These are phyloP conservation scores for Tricholoma hemisulphureum DNA, from an alignment of 768 basidiomycete species.

Conservation along the genomic window DNA sequence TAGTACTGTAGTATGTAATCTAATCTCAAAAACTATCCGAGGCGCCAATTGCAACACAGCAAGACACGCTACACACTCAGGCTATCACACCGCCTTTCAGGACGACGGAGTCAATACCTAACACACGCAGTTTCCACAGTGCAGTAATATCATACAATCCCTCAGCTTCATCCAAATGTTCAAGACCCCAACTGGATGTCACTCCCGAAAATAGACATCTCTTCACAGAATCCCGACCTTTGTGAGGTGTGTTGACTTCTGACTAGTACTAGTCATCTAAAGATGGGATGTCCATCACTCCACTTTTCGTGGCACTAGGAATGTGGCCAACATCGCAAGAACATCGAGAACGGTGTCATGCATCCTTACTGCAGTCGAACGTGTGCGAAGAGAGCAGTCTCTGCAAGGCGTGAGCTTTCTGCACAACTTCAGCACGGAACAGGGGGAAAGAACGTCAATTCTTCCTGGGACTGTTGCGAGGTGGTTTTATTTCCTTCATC, in stretches of 20 bases:
- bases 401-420: not conserved
- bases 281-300: not conserved
- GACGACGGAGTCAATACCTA: too few species aligned
- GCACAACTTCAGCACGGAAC: not conserved
- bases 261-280: not conserved
- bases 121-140: too few species aligned
- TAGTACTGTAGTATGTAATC: too few species aligned
- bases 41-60: too few species aligned
- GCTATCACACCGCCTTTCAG: too few species aligned
- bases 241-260: not conserved
- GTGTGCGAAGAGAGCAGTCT: constrained; percentile 9
- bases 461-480: constrained; percentile 1
- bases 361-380: constrained; percentile 16
- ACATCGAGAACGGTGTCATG: constrained; percentile 7
- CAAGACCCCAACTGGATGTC: not conserved
- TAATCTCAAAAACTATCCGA: too few species aligned
- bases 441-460: not conserved
- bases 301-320: constrained; percentile 1
- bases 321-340: constrained; percentile 11
- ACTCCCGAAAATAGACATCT: not conserved
- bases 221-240: not conserved
- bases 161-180: not conserved
- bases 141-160: too few species aligned
- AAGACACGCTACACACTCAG: too few species aligned
- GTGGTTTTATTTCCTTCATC: not conserved